Conservation (phyloP, 768 basidiomycete genomes). For the Pilatotrama ljubarskyi region DNA sequence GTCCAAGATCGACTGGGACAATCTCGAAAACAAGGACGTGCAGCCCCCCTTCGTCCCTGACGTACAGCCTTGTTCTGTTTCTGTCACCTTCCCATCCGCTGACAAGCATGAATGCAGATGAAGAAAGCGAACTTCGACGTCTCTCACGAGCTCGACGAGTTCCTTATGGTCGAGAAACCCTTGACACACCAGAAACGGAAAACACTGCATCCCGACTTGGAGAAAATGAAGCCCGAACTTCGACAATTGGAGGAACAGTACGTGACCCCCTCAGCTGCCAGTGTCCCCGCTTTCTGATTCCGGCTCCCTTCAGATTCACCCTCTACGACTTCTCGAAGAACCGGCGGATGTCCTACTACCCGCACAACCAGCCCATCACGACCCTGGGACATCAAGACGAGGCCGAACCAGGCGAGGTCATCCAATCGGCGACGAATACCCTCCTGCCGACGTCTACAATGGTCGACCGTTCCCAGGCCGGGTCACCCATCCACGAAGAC, state of each 20-base stretch:
- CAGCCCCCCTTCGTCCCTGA: slow-evolving; percentile 91
- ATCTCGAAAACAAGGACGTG: slow-evolving; percentile 63
- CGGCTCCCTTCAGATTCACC: slow-evolving; percentile 62
- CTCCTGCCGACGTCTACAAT: slow-evolving; percentile 46
- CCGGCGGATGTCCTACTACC: slow-evolving; percentile 82
- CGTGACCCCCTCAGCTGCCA: too few species aligned
- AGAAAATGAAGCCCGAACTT: slow-evolving; percentile 88
- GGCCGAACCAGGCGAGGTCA: slow-evolving; percentile 28
- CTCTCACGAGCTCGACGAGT: slow-evolving; percentile 95
- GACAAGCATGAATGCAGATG: slow-evolving; percentile 49
- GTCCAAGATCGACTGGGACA: slow-evolving; percentile 75
- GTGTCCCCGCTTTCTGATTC: background rate
- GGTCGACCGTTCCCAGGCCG: slow-evolving; percentile 43
- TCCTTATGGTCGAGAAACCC: slow-evolving; percentile 97
- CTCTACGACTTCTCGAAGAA: slow-evolving; percentile 81
- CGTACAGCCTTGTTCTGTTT: slow-evolving; percentile 41
- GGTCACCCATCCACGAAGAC: slow-evolving; percentile 35
- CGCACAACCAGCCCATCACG: slow-evolving; percentile 70
- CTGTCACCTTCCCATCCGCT: background rate
- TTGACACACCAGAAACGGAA: slow-evolving; percentile 93
- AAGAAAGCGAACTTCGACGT: slow-evolving; percentile 99
- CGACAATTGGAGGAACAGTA: slow-evolving; percentile 93
- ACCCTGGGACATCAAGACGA: slow-evolving; percentile 22
- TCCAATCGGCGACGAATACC: slow-evolving; percentile 41
- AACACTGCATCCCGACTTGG: slow-evolving; percentile 82